Conservation (phyloP, 371 early-diverging fungal species). For the Mucor racemosus region DNA sequence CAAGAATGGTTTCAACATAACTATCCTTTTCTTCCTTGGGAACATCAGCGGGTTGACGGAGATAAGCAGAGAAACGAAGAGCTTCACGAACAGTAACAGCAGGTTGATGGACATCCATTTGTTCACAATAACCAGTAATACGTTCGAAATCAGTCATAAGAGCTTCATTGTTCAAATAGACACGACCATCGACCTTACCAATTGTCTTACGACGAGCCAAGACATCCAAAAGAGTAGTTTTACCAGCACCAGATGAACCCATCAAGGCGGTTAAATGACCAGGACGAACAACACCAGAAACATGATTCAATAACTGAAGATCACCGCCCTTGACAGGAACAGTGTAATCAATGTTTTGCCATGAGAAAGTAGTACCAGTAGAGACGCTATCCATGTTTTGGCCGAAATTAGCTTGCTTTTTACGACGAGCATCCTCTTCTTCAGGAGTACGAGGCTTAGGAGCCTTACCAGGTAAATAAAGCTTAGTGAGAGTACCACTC, state of each 20-base stretch:
- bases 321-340: slow-evolving; percentile 63
- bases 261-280: slow-evolving; percentile 81
- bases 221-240: slow-evolving; percentile 87
- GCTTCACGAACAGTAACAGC: slow-evolving; percentile 70
- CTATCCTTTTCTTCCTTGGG: slow-evolving; percentile 65
- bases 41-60: slow-evolving; percentile 67
- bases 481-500: slow-evolving; percentile 55
- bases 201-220: slow-evolving; percentile 80
- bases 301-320: slow-evolving; percentile 55
- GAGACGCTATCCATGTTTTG: slow-evolving; percentile 36
- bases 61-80: slow-evolving; percentile 71
- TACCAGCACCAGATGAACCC: slow-evolving; percentile 89
- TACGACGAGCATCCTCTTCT: slow-evolving; percentile 29
- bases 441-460: slow-evolving; percentile 33
- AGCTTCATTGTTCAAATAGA: slow-evolving; percentile 66
- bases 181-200: slow-evolving; percentile 74
- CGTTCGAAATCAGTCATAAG: slow-evolving; percentile 65
- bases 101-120: slow-evolving; percentile 80
- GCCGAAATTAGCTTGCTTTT: slow-evolving; percentile 22
- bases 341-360: slow-evolving; percentile 61
- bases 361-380: slow-evolving; percentile 58
- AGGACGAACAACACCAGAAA: slow-evolving; percentile 61
- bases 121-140: slow-evolving; percentile 84
- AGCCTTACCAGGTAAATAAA: slow-evolving; percentile 51
- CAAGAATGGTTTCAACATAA: slow-evolving; percentile 73